phyloP scores from a whole-genome alignment of 352 stramenopile species.

The Phytophthora agathidicida region DNA sequence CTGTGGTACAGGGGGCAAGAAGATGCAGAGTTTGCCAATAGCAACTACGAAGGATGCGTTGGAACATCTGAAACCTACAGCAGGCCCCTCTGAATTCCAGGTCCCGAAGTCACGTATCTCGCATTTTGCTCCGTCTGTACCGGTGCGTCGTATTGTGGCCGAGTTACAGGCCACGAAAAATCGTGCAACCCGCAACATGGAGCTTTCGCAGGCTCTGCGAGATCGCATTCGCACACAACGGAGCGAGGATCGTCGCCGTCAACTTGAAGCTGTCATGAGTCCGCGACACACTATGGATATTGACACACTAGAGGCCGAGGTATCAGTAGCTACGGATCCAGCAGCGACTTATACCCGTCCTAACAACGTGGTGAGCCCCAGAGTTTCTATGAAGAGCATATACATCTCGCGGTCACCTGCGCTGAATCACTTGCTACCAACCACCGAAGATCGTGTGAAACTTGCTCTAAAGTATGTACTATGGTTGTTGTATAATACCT shows the following conservation, averaged over 20 bases:
- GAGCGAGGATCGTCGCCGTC: constrained; percentile 42
- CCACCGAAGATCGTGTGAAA: constrained; percentile 66
- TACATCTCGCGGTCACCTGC: constrained; percentile 71
- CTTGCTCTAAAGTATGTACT: constrained; percentile 49
- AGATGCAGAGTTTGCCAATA: constrained; percentile 55
- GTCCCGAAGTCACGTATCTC: constrained; percentile 58
- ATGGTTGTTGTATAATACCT: neutral
- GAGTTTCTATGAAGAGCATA: constrained; percentile 61
- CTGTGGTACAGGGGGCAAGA: constrained; percentile 22
- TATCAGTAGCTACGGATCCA: constrained; percentile 6
- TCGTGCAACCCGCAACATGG: constrained; percentile 62
- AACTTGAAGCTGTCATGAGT: constrained; percentile 51
- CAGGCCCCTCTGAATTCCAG: constrained; percentile 33
- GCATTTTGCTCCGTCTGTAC: constrained; percentile 66
- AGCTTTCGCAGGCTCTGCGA: constrained; percentile 71
- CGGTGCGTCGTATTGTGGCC: constrained; percentile 67
- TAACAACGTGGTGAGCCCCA: constrained; percentile 38
- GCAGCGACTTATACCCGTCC: constrained; percentile 1
- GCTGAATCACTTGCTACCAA: constrained; percentile 66
- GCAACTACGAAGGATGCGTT: constrained; percentile 25
- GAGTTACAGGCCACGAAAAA: constrained; percentile 71
- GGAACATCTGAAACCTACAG: constrained; percentile 5
- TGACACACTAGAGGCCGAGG: constrained; percentile 17
- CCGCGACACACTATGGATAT: constrained; percentile 35
- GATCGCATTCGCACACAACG: constrained; percentile 54